Evolutionary conservation across 2,329 filamentous ascomycete genomes (phyloP), one percentile per base, ranked within the genome.

Genomic region (Trichophyton benhamiae): DNA sequence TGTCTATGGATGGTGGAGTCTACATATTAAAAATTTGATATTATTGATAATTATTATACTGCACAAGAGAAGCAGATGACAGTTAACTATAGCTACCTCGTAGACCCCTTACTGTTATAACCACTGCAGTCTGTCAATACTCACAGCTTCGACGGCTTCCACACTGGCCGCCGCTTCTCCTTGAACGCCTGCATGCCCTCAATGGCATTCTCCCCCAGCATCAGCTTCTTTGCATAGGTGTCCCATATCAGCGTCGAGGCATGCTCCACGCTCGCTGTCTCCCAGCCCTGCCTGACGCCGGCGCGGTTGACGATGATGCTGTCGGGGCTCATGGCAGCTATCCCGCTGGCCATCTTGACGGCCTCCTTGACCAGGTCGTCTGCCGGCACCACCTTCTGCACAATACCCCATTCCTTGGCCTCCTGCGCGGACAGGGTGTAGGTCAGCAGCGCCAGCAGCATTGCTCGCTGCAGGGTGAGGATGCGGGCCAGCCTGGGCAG

Each of bases 151-250:
- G 73, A 94, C 79, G 65, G 74, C 57, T 81, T 84, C 91, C 91
- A 96, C 72, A 90, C 83, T 0, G 91, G 78, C 80, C 89, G 90
- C 77, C 87, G 82, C 83, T 96, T 96, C 75, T 88, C 87, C 3
- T 87, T 87, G 79, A 95, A 95, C 11, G 91, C 91, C 73, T 84
- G 84, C 88, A 90, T 73, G 94, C 87, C 82, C 95, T 96, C 76
- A 95, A 89, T 61, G 11, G 62, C 62, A 75, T 97, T 92, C 75
- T 89, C 83, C 71, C 87, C 92, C 41, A 88, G 89, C 76, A 96
- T 95, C 69, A 96, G 70, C 11, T 59, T 85, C 80, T 75, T 95
- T 88, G 79, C 95, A 95, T 55, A 96, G 82, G 63, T 88, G 82
- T 74, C 91, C 81, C 81, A 95, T 88, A 75, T 85, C 92, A 77